A percentile compares a stretch with the other conserved stretches of the same genome.
Conservation (phyloP, 2,329 filamentous ascomycete genomes). For the Lithohypha guttulata region DNA sequence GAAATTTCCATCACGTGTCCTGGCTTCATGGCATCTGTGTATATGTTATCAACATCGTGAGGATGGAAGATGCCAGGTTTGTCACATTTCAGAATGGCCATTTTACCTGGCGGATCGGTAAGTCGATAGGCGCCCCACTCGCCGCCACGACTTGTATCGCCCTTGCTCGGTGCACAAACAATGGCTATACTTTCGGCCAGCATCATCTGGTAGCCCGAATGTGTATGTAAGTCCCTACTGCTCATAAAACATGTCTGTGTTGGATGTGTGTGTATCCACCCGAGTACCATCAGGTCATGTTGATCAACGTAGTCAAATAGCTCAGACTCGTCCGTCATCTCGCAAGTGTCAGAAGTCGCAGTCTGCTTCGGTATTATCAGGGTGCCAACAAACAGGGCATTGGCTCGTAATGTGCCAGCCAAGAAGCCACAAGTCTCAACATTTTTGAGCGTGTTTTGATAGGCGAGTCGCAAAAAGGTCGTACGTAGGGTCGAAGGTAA, state of each 20-base stretch:
- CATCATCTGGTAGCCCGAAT: constrained; percentile 91
- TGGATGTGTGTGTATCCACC: constrained; percentile 98
- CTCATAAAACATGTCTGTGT: constrained; percentile 98
- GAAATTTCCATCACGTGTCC: constrained; percentile 62
- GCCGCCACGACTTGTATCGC: constrained; percentile 20
- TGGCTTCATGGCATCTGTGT: constrained; percentile 61
- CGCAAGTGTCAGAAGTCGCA: constrained; percentile 84
- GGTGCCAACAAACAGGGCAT: constrained; percentile 81
- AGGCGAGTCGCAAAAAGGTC: constrained; percentile 63
- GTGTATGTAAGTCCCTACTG: constrained; percentile 84
- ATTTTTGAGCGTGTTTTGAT: constrained; percentile 65
- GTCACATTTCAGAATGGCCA: constrained; percentile 69
- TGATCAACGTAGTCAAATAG: constrained; percentile 80
- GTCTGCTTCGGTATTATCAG: constrained; percentile 86
- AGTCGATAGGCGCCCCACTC: constrained; percentile 88
- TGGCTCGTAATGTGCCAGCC: constrained; percentile 80
- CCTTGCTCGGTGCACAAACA: constrained; percentile 77
- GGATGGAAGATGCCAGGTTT: constrained; percentile 77
- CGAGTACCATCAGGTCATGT: constrained; percentile 73
- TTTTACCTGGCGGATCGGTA: constrained; percentile 82
- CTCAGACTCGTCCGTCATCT: constrained; percentile 75
- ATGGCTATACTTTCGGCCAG: constrained; percentile 93
- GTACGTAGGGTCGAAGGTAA: constrained; percentile 64
- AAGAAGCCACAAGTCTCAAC: constrained; percentile 94
- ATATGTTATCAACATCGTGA: constrained; percentile 59